Percentiles rank a stretch among this genome's conserved stretches.
Evolutionary conservation across 116 monocot species (phyloP).

Genomic region (Posidonia oceanica): DNA sequence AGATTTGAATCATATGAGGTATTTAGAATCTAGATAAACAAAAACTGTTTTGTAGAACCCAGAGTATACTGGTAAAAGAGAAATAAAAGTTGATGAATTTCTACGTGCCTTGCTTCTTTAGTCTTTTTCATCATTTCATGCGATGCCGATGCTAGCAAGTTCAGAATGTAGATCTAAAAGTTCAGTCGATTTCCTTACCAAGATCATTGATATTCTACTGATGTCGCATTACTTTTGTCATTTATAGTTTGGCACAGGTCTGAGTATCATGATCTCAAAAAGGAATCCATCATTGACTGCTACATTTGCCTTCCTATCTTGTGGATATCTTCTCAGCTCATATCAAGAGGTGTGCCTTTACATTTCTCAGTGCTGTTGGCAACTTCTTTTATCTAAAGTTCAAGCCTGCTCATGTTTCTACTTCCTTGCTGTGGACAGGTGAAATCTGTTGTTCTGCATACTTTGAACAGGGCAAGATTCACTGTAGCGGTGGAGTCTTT

Average conservation of each 20-base stretch:
- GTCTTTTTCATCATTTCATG: too few relatives aligned
- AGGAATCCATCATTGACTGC: conserved; percentile 72
- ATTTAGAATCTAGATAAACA: too few relatives aligned
- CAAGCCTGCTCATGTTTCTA: not conserved
- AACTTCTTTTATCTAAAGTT: not conserved
- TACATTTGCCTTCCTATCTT: conserved; percentile 81
- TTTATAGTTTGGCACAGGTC: conserved; percentile 75
- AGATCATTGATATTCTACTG: not conserved
- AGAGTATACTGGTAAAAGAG: not conserved
- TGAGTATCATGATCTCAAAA: conserved; percentile 92
- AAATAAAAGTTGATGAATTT: not conserved
- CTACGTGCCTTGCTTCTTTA: too few relatives aligned
- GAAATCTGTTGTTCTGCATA: conserved; percentile 86
- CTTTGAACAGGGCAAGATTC: conserved; percentile 84
- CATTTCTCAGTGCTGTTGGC: not conserved
- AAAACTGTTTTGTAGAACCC: not conserved
- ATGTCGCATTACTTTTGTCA: not conserved
- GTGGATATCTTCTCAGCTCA: conserved; percentile 88
- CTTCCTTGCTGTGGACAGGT: conserved; percentile 33
- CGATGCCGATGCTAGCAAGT: too few relatives aligned
- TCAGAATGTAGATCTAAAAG: too few relatives aligned
- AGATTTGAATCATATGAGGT: too few relatives aligned
- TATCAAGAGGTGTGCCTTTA: conserved; percentile 63
- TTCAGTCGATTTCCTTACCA: too few relatives aligned
- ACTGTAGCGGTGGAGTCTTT: conserved; percentile 88